These are phyloP conservation scores for Melastoma malabathricum DNA, from an alignment of 345 rosid genomes.

Conservation along the genomic window DNA sequence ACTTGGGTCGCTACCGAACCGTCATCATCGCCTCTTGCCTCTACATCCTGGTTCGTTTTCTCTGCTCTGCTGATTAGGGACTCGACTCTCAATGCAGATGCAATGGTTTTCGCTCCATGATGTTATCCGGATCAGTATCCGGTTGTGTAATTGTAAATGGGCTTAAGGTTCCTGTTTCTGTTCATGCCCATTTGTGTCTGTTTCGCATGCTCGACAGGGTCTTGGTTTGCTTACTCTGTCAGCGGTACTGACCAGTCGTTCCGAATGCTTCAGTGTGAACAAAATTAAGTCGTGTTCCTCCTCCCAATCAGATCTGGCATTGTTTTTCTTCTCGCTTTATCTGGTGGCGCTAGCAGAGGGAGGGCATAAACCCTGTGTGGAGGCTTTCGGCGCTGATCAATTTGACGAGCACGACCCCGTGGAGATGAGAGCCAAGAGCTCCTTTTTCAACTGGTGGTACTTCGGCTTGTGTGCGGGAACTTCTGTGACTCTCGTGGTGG, in stretches of 20 bases:
- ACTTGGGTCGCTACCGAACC: constrained; percentile 36
- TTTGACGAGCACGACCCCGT: constrained; percentile 30
- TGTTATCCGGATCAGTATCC: too few relatives aligned
- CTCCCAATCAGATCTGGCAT: constrained; percentile 13
- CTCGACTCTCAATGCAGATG: neutral
- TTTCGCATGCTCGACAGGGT: constrained; percentile 11
- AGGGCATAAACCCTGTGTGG: constrained; percentile 44
- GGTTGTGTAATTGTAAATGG: too few relatives aligned
- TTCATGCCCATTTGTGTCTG: neutral
- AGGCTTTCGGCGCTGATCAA: constrained; percentile 54
- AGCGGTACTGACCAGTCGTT: constrained; percentile 23
- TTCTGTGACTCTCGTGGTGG: constrained; percentile 16
- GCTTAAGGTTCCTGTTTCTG: neutral
- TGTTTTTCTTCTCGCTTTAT: constrained; percentile 22
- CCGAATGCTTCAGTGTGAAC: constrained; percentile 11
- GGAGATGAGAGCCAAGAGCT: constrained; percentile 27
- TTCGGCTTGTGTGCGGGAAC: constrained; percentile 30
- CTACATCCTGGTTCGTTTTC: constrained; percentile 17
- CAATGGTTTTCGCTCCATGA: too few relatives aligned
- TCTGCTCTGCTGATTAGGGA: neutral
- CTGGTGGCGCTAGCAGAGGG: constrained; percentile 37
- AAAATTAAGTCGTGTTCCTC: constrained; percentile 16
- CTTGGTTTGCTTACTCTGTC: constrained; percentile 31
- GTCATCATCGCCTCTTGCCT: constrained; percentile 26
- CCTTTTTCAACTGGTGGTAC: constrained; percentile 47